phyloP scores from a whole-genome alignment of 139 green algal genomes.

The Edaphochlamys debaryana region DNA sequence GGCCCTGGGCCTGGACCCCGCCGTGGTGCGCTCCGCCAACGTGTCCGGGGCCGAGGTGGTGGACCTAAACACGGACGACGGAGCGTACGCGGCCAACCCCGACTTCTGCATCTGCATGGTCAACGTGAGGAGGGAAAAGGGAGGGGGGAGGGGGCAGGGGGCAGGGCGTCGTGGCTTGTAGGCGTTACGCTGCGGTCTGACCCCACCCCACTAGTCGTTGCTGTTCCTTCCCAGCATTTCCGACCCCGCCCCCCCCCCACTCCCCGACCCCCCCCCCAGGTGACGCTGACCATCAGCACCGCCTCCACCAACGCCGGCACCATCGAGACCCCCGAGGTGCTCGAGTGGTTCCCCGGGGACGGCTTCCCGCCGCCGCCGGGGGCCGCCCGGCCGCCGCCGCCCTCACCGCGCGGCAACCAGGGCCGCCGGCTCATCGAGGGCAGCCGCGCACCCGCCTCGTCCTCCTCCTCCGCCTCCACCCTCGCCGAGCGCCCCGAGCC shows the following conservation, averaged over 20 bases:
- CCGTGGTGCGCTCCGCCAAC: neutral
- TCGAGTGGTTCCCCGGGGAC: conserved; percentile 1
- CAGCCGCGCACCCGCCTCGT: no score
- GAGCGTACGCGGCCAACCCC: conserved; percentile 3
- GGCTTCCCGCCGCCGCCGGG: conserved; percentile 4
- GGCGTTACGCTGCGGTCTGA: no score
- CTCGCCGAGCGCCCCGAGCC: no score
- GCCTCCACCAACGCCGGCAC: neutral
- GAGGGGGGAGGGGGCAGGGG: no score
- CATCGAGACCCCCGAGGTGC: neutral
- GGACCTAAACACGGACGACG: neutral
- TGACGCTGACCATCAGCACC: conserved; percentile 20
- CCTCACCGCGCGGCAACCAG: neutral
- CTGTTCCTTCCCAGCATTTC: no score
- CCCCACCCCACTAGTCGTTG: no score
- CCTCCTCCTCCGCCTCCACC: no score
- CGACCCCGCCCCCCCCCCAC: no score
- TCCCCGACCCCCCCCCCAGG: neutral
- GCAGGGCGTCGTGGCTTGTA: neutral
- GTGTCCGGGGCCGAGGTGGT: neutral
- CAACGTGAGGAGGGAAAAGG: conserved; percentile 1
- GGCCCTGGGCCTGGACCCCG: neutral
- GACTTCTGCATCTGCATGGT: conserved; percentile 30
- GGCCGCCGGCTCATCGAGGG: neutral
- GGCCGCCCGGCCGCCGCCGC: no score